These are phyloP conservation scores for Terfezia claveryi DNA, from an alignment of 495 filamentous ascomycete genomes.

Conservation along the genomic window DNA sequence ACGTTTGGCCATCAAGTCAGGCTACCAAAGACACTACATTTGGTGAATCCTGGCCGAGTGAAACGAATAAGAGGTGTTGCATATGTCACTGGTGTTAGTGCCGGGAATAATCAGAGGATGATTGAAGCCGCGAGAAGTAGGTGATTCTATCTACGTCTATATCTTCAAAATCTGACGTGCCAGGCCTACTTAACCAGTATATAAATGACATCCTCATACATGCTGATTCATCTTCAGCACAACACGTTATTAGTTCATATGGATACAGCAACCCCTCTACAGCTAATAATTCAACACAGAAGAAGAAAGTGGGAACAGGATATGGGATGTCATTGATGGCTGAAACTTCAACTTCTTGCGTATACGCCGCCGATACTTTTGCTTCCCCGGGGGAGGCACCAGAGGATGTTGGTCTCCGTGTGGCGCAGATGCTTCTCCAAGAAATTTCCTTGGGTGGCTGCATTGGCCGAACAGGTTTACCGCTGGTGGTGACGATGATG, in stretches of 20 bases:
- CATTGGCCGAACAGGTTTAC: slow-evolving; percentile 42
- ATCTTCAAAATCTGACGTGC: too few species aligned
- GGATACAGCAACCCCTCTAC: slow-evolving; percentile 51
- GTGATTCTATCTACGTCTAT: not conserved
- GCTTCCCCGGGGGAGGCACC: slow-evolving; percentile 63
- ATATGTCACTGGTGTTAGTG: slow-evolving; percentile 72
- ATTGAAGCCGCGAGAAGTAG: slow-evolving; percentile 64
- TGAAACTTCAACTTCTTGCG: slow-evolving; percentile 60
- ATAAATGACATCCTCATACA: slow-evolving; percentile 71
- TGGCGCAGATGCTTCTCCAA: slow-evolving; percentile 76
- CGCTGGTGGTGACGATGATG: slow-evolving; percentile 69
- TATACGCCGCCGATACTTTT: slow-evolving; percentile 72
- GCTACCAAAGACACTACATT: slow-evolving; percentile 80
- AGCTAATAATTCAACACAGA: slow-evolving; percentile 33
- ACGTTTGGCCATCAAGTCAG: slow-evolving; percentile 56
- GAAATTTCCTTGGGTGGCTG: slow-evolving; percentile 61
- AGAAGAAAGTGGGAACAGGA: slow-evolving; percentile 56
- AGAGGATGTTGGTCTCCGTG: slow-evolving; percentile 73
- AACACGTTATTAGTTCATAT: slow-evolving; percentile 32
- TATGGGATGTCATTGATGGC: slow-evolving; percentile 81
- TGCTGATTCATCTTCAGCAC: slow-evolving; percentile 39
- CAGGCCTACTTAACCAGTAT: slow-evolving; percentile 52
- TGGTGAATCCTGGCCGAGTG: slow-evolving; percentile 64
- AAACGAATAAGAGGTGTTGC: slow-evolving; percentile 81
- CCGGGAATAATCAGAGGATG: slow-evolving; percentile 82